phyloP scores from a whole-genome alignment of 306 rosid species.

The Prinsepia uniflora region DNA sequence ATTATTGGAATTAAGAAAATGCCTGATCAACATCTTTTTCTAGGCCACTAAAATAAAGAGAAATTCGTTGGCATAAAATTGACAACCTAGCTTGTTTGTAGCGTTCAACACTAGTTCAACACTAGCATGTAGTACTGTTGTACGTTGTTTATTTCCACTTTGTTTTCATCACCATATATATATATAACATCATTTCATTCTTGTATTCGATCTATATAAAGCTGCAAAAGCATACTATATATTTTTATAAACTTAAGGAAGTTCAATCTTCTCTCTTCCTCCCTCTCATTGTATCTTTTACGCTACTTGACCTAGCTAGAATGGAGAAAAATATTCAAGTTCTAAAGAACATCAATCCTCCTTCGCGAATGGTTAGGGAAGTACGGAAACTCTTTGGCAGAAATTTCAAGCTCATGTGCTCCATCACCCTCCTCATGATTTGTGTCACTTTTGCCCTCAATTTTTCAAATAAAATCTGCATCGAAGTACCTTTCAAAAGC shows the following conservation, averaged over 20 bases:
- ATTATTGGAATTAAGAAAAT: no score
- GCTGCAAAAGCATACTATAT: neutral
- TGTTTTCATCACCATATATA: conserved; percentile 8
- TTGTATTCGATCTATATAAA: neutral
- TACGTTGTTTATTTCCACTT: neutral
- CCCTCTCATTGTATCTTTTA: neutral
- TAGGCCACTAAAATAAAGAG: neutral
- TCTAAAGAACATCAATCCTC: no score
- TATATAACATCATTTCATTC: neutral
- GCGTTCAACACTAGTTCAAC: no score
- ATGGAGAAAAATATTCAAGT: neutral
- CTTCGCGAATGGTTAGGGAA: neutral
- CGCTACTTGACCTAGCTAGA: neutral
- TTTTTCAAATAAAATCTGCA: neutral
- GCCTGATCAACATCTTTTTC: neutral
- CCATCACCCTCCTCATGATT: neutral
- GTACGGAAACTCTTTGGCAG: neutral
- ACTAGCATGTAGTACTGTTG: no score
- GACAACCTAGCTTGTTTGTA: no score
- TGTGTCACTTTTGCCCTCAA: conserved; percentile 2
- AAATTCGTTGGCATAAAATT: no score
- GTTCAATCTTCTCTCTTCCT: neutral
- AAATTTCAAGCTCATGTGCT: conserved; percentile 10
- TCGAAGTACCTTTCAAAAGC: neutral
- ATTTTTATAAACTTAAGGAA: neutral